These are phyloP conservation scores for Physcia stellaris DNA, from an alignment of 495 filamentous ascomycete genomes.

Conservation along the genomic window DNA sequence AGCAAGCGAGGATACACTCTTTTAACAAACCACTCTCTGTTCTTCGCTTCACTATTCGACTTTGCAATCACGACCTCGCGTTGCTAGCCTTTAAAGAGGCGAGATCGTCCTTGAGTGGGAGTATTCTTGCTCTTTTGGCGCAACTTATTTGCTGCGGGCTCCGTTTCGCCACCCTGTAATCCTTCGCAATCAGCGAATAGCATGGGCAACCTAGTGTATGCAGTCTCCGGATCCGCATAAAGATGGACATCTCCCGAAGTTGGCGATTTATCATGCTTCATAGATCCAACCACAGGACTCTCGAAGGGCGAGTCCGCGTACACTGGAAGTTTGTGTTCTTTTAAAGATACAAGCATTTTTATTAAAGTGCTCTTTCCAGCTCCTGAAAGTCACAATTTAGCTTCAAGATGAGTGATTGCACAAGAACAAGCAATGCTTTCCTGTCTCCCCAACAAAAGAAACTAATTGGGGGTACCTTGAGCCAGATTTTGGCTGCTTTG, in stretches of 20 bases:
- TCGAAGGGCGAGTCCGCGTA: not conserved
- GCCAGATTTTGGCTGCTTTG: conserved; percentile 13
- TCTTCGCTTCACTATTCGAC: conserved; percentile 3
- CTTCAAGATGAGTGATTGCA: not conserved
- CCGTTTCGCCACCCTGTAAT: conserved; percentile 12
- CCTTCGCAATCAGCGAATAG: conserved; percentile 45
- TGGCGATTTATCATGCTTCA: conserved; percentile 29
- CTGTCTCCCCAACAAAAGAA: conserved; percentile 37
- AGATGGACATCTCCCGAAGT: conserved; percentile 47
- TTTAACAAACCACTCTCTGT: conserved; percentile 17
- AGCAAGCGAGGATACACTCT: conserved; percentile 21
- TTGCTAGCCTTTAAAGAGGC: conserved; percentile 1
- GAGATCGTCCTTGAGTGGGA: not conserved
- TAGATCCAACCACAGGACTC: conserved; percentile 24
- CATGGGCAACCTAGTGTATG: conserved; percentile 26
- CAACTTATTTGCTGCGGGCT: conserved; percentile 3
- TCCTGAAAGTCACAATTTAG: conserved; percentile 16
- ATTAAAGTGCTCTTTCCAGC: conserved; percentile 36
- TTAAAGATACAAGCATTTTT: conserved; percentile 5
- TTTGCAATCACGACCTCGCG: conserved; percentile 6
- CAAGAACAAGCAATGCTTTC: conserved; percentile 11
- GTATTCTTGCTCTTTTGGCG: conserved; percentile 2
- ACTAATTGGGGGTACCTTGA: conserved; percentile 30
- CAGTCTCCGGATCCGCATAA: conserved; percentile 43
- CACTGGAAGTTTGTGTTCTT: conserved; percentile 1